phyloP scores from a whole-genome alignment of 1,284 basidiomycete genomes.

The Tilletia caries region DNA sequence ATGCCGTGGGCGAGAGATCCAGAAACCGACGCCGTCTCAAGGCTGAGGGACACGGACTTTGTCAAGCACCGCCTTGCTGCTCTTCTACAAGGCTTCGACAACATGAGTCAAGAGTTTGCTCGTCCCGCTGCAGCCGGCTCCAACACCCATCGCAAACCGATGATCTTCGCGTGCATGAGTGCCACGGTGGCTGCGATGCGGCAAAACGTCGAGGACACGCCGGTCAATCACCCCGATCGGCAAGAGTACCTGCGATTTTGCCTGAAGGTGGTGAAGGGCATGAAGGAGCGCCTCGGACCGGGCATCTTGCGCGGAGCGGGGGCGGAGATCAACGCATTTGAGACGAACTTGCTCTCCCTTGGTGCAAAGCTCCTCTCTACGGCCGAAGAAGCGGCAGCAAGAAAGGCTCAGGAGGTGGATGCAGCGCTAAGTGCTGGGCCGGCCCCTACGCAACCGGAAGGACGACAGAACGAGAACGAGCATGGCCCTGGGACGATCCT shows the following conservation, averaged over 20 bases:
- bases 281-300: constrained; percentile 3
- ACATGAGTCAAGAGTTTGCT: neutral
- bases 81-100: neutral
- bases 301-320: constrained; percentile 4
- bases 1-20: constrained; percentile 7
- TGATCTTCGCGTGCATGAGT: constrained; percentile 10
- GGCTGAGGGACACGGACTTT: neutral
- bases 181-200: constrained; percentile 6
- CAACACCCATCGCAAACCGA: constrained; percentile 3
- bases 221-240: neutral
- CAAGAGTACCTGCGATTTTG: constrained; percentile 2
- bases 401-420: neutral
- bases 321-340: neutral
- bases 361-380: neutral
- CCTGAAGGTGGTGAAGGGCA: neutral
- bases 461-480: too few species aligned
- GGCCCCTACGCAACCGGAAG: neutral
- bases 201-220: constrained; percentile 5
- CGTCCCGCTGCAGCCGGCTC: neutral
- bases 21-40: neutral
- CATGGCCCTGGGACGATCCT: too few species aligned
- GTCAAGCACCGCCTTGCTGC: neutral
- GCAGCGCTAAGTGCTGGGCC: neutral
- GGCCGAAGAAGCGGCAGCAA: neutral
- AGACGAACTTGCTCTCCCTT: neutral